Evolutionary conservation across 441 rosid species (phyloP).

Genomic region (Euphorbia schlechtendalii): DNA sequence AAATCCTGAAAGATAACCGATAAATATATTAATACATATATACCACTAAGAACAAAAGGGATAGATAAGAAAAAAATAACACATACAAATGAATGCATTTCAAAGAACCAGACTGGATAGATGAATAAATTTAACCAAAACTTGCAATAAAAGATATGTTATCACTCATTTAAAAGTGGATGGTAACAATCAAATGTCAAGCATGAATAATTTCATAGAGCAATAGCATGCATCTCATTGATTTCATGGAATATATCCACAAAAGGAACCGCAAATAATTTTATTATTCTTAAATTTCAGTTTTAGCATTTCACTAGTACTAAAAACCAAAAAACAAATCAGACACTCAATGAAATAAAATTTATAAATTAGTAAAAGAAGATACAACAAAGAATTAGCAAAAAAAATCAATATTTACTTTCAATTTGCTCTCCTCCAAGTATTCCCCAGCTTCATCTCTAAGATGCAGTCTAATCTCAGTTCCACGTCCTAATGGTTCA

Average conservation of each 20-base stretch:
- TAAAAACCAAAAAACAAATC: neutral
- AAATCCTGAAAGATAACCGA: slow-evolving; percentile 49
- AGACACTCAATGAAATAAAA: neutral
- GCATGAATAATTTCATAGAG: neutral
- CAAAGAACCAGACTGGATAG: too few relatives aligned
- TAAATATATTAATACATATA: too few relatives aligned
- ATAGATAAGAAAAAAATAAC: too few relatives aligned
- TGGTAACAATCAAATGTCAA: neutral
- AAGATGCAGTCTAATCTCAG: slow-evolving; percentile 89
- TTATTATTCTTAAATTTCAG: too few relatives aligned
- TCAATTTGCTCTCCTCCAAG: slow-evolving; percentile 79
- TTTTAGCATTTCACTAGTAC: neutral
- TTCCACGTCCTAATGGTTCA: slow-evolving; percentile 91
- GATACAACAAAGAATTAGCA: neutral
- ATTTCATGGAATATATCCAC: too few relatives aligned
- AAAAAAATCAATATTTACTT: slow-evolving; percentile 34
- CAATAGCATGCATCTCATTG: too few relatives aligned
- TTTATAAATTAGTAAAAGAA: neutral
- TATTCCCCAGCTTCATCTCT: slow-evolving; percentile 93
- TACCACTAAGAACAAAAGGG: neutral
- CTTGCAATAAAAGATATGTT: neutral
- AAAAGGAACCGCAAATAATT: too few relatives aligned
- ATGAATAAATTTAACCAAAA: neutral
- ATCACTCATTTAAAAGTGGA: neutral
- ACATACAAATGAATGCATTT: neutral